Evolutionary conservation across 129 eudicot genomes (phyloP).

Genomic region (Silybum marianum): DNA sequence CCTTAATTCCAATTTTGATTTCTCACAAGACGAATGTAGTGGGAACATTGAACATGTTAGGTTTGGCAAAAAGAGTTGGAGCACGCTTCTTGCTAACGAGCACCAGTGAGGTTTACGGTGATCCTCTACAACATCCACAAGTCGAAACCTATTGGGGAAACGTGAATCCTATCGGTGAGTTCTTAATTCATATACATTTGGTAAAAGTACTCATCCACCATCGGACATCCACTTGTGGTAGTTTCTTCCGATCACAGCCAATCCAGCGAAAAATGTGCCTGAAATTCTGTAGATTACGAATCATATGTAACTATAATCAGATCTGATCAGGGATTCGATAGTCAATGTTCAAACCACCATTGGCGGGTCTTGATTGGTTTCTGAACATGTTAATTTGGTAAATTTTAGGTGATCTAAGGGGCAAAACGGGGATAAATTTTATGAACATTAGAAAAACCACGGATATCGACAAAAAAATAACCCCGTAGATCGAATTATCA

Average conservation of each 20-base stretch:
- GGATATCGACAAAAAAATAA: too few species aligned
- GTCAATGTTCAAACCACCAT: constrained; percentile 26
- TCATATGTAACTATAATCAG: constrained; percentile 16
- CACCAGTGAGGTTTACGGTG: constrained; percentile 95
- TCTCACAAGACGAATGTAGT: constrained; percentile 93
- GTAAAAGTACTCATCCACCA: background rate
- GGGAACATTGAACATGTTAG: constrained; percentile 91
- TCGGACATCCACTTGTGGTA: background rate
- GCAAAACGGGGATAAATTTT: constrained; percentile 15
- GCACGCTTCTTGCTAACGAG: constrained; percentile 89
- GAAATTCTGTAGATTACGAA: background rate
- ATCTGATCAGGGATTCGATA: constrained; percentile 22
- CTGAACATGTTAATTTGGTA: background rate
- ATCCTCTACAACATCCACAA: constrained; percentile 89
- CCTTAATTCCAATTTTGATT: background rate
- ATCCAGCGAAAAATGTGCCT: constrained; percentile 17
- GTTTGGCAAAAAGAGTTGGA: constrained; percentile 86
- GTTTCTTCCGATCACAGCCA: background rate
- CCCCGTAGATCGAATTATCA: too few species aligned
- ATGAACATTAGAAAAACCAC: background rate
- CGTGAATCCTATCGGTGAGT: constrained; percentile 87
- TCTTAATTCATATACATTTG: background rate
- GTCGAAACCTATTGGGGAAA: constrained; percentile 95
- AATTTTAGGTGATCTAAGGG: constrained; percentile 17
- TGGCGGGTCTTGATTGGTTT: constrained; percentile 22